These are phyloP conservation scores for Phytophthora ramorum DNA, from an alignment of 352 stramenopile genomes.

Conservation along the genomic window DNA sequence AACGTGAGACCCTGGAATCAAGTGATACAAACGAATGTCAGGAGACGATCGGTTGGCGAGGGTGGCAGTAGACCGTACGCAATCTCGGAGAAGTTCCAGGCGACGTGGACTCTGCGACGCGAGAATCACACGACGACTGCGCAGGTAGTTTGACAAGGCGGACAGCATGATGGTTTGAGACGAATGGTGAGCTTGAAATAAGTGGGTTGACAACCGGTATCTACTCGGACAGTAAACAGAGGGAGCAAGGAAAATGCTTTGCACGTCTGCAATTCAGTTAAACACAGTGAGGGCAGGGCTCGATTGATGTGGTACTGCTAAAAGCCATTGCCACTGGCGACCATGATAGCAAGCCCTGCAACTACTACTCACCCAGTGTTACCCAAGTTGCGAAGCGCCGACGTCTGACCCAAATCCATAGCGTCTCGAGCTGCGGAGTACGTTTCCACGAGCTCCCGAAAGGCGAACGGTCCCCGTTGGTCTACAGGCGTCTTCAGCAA, in stretches of 20 bases:
- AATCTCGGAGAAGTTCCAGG: slow-evolving; percentile 74
- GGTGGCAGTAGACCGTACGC: slow-evolving; percentile 44
- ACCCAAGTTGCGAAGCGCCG: slow-evolving; percentile 3
- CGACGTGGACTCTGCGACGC: slow-evolving; percentile 85
- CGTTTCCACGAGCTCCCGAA: slow-evolving; percentile 18
- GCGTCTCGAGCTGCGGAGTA: slow-evolving; percentile 16
- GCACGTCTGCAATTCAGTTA: no score
- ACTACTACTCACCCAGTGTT: background rate
- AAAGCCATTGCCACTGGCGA: no score
- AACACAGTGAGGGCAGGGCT: no score
- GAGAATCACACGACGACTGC: slow-evolving; percentile 66
- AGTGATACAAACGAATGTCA: slow-evolving; percentile 1
- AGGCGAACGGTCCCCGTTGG: background rate
- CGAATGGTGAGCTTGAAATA: background rate
- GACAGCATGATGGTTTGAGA: slow-evolving; percentile 54
- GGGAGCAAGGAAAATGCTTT: background rate
- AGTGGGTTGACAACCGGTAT: background rate
- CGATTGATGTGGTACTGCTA: no score
- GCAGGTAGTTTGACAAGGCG: slow-evolving; percentile 48
- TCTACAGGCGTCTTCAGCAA: slow-evolving; percentile 25
- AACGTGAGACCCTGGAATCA: slow-evolving; percentile 62
- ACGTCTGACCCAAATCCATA: slow-evolving; percentile 19
- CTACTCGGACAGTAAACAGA: background rate
- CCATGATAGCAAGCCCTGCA: background rate
- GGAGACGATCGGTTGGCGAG: background rate